Conservation (phyloP, 2,329 filamentous ascomycete genomes). For the Aspergillus niger region DNA sequence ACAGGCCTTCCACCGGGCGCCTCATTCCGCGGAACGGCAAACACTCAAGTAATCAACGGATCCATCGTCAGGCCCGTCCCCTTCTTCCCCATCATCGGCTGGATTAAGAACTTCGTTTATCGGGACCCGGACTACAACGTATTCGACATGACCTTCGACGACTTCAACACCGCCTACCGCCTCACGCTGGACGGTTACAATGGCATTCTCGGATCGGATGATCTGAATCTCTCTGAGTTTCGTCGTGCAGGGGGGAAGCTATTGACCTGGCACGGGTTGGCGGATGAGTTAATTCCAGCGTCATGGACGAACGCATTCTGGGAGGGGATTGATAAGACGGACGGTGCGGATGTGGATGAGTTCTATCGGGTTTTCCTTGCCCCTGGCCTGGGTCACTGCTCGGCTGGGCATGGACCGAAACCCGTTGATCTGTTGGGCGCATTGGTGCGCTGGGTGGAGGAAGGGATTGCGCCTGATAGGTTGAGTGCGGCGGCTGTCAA, state of each 20-base stretch:
- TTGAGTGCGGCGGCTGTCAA: neutral
- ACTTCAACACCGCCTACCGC: neutral
- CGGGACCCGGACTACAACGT: neutral
- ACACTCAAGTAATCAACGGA: neutral
- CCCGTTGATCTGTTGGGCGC: conserved; percentile 2
- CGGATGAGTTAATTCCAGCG: conserved; percentile 8
- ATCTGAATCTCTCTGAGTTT: neutral
- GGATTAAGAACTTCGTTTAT: conserved; percentile 1
- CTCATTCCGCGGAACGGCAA: conserved; percentile 7
- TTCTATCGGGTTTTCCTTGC: conserved; percentile 57
- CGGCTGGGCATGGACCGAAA: neutral
- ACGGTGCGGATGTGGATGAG: conserved; percentile 38
- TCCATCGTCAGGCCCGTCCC: neutral
- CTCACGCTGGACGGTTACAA: neutral
- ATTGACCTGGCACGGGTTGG: conserved; percentile 11
- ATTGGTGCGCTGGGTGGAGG: conserved; percentile 10
- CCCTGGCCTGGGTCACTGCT: conserved; percentile 55
- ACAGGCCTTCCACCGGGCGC: conserved; percentile 7
- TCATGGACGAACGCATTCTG: neutral
- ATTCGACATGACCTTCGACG: neutral
- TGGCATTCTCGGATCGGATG: neutral
- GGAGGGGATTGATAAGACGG: neutral
- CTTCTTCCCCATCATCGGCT: conserved; percentile 5
- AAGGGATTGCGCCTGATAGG: conserved; percentile 6
- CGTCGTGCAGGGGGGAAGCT: conserved; percentile 9